Conservation (phyloP, 2,329 filamentous ascomycete species). For the Rhynchosporium graminicola region DNA sequence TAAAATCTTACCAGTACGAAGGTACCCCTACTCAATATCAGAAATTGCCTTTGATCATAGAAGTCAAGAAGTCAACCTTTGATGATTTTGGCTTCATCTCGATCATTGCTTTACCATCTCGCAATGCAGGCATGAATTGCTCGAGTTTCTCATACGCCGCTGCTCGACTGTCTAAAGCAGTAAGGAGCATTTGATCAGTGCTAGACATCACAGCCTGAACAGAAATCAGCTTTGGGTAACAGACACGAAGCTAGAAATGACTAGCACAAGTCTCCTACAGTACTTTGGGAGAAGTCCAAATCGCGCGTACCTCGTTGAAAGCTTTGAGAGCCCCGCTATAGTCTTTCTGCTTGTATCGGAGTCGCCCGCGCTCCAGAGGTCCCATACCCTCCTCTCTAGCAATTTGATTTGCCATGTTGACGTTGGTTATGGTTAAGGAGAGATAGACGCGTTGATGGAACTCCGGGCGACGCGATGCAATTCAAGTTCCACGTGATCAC, state of each 20-base stretch:
- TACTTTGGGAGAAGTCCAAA: not conserved
- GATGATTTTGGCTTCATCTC: conserved; percentile 37
- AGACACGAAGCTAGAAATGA: not conserved
- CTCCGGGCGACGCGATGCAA: not conserved
- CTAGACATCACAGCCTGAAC: conserved; percentile 34
- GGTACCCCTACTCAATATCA: conserved; percentile 37
- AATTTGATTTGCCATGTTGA: conserved; percentile 18
- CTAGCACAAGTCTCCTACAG: not conserved
- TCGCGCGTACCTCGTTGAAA: conserved; percentile 33
- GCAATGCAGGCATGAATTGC: conserved; percentile 35
- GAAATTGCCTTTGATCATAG: not conserved
- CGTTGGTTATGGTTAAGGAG: not conserved
- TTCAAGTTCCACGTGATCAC: not conserved
- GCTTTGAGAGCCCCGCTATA: conserved; percentile 34
- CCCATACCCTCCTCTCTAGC: conserved; percentile 33
- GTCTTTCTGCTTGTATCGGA: conserved; percentile 37
- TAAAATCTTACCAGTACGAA: conserved; percentile 40
- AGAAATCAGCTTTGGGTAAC: conserved; percentile 2
- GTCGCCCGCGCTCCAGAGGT: conserved; percentile 35
- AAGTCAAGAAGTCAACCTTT: conserved; percentile 29
- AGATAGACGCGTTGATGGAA: not conserved
- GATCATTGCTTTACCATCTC: conserved; percentile 40
- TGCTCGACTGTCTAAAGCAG: conserved; percentile 40
- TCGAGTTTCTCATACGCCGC: conserved; percentile 41
- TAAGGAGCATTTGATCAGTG: conserved; percentile 34